Base-by-base conservation (phyloP, 2,329 filamentous ascomycete species). In the Stemphylium vesicarium region DNA sequence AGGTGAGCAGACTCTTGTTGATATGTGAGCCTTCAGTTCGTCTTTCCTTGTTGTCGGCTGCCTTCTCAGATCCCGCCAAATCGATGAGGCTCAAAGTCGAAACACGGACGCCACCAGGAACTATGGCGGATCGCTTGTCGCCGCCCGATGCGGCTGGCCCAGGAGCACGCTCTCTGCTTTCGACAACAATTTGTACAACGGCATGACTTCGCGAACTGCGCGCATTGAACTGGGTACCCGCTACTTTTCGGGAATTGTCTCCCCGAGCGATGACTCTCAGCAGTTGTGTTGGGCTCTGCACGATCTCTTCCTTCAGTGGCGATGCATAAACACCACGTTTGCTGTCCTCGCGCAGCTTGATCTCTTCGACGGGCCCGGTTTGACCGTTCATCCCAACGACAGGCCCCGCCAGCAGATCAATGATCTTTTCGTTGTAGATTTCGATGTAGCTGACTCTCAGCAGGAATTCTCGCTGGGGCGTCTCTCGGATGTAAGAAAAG, bases 381-480 rank as follows among this genome's bases (percentile, higher is more conserved):
- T 70, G 69, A 8, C 75, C 80, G 11, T 78, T 80, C 15, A 80
- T 80, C 16, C 84, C 87, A 15, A 82, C 85, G 36, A 77, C 79
- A 1, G 91, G 83, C 74, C 92, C 88, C 61, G 89, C 94, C 39
- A 99, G 81, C 44, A 99, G 80, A 77, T 99, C 95, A 72, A 97
- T 91, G 53, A 99, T 98, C 77, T 86, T 96, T 74, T 99, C 95
- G 70, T 99, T 99, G 79, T 99, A 99, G 57, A 99, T 99, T 79
- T 99, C 95, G 59, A 99, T 82, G 73, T 99, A 99, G 81, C 94
- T 98, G 72, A 99, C 95, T 59, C 95, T 89, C 53, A 99, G 84
- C 53, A 99, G 78, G 64, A 99, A 99, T 72, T 99, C 95, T 56
- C 95, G 85, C 32, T 92, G 91, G 0, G 95, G 95, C 1, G 95